Evolutionary conservation across 345 rosid genomes (phyloP).

Genomic region (Populus davidiana): DNA sequence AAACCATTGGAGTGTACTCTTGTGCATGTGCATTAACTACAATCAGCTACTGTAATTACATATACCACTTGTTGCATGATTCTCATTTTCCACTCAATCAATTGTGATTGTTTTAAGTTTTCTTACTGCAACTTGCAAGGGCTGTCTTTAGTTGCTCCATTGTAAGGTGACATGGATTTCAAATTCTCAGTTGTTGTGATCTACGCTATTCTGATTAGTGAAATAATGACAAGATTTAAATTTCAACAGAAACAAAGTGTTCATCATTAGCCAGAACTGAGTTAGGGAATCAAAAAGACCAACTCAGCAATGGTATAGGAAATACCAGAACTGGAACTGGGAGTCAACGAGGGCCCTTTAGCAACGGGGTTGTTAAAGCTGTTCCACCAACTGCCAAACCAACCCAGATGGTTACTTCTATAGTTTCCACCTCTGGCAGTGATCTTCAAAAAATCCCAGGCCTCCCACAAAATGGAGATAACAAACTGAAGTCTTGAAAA

Average conservation of each 20-base stretch:
- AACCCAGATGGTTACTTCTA: slow-evolving; percentile 29
- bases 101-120: background rate
- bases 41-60: slow-evolving; percentile 2
- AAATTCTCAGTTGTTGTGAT: background rate
- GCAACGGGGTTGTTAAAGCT: slow-evolving; percentile 46
- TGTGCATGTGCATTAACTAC: background rate
- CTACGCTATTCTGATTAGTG: background rate
- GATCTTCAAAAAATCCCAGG: slow-evolving; percentile 40
- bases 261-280: slow-evolving; percentile 66
- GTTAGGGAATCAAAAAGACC: slow-evolving; percentile 42
- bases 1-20: background rate
- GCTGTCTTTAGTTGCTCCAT: slow-evolving; percentile 2
- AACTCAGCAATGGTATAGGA: slow-evolving; percentile 33
- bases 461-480: slow-evolving; percentile 41
- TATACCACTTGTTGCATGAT: background rate
- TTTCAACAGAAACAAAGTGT: slow-evolving; percentile 63
- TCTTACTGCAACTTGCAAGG: slow-evolving; percentile 1
- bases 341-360: slow-evolving; percentile 38
- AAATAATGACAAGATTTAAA: slow-evolving; percentile 12
- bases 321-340: slow-evolving; percentile 45
- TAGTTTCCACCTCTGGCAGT: slow-evolving; percentile 21
- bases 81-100: background rate
- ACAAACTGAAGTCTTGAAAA: slow-evolving; percentile 38
- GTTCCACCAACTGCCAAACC: slow-evolving; percentile 31
- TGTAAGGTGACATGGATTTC: background rate